A percentile compares a stretch with the other conserved stretches of the same genome.
Evolutionary conservation across 2,329 filamentous ascomycete species (phyloP).

Genomic region (Plenodomus lindquistii): DNA sequence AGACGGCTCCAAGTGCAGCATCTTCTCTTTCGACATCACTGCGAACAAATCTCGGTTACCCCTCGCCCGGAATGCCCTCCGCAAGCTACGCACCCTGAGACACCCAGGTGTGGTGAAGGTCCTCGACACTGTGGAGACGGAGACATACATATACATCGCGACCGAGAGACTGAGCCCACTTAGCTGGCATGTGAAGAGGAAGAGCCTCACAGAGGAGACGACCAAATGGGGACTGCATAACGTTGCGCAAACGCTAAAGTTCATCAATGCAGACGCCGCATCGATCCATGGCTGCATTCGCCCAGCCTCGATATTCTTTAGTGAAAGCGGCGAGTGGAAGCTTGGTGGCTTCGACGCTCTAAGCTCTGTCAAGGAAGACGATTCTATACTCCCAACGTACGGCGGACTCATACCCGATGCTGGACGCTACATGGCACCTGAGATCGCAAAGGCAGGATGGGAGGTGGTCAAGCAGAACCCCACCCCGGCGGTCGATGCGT

Average conservation of each 20-base stretch:
- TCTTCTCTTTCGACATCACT: conserved; percentile 91
- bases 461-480: conserved; percentile 84
- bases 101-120: conserved; percentile 96
- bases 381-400: conserved; percentile 89
- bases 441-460: conserved; percentile 87
- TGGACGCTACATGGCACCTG: conserved; percentile 81
- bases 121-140: conserved; percentile 93
- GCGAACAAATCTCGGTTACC: conserved; percentile 80
- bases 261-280: conserved; percentile 90
- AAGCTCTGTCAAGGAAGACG: conserved; percentile 94
- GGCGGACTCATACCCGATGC: conserved; percentile 87
- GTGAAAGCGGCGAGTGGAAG: conserved; percentile 98
- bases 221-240: conserved; percentile 94
- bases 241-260: conserved; percentile 90
- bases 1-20: conserved; percentile 90
- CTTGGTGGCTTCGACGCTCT: conserved; percentile 90
- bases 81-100: conserved; percentile 88
- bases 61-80: conserved; percentile 88
- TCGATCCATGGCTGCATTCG: conserved; percentile 89
- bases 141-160: conserved; percentile 93
- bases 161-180: conserved; percentile 88
- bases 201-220: conserved; percentile 86
- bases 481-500: conserved; percentile 81
- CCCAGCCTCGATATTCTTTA: conserved; percentile 85
- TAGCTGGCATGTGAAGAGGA: conserved; percentile 86